Percentiles rank a stretch among this genome's conserved stretches.
Evolutionary conservation across 2,329 filamentous ascomycete species (phyloP).

Genomic region (Pseudonectria buxi): DNA sequence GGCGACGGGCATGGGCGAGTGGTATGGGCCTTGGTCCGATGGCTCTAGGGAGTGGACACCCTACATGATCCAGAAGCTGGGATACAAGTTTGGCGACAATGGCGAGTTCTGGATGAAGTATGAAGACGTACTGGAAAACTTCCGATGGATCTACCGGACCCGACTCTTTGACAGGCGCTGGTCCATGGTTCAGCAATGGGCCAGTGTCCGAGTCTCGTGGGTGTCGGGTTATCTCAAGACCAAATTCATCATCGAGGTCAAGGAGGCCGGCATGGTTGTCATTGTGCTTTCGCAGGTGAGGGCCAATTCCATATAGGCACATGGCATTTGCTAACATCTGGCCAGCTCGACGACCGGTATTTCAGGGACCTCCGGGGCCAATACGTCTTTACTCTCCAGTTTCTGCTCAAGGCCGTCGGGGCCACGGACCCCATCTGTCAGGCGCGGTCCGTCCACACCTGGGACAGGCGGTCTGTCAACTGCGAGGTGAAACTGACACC

Average conservation of each 20-base stretch:
- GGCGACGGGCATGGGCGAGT: slow-evolving; percentile 44
- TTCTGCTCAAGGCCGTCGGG: slow-evolving; percentile 29
- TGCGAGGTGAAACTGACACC: slow-evolving; percentile 66
- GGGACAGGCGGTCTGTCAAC: slow-evolving; percentile 57
- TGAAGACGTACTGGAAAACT: slow-evolving; percentile 38
- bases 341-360: slow-evolving; percentile 38
- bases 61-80: slow-evolving; percentile 61
- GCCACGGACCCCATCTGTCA: slow-evolving; percentile 14
- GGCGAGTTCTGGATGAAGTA: slow-evolving; percentile 47
- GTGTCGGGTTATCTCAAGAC: slow-evolving; percentile 38
- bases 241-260: slow-evolving; percentile 37
- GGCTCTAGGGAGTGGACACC: slow-evolving; percentile 69
- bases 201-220: slow-evolving; percentile 37
- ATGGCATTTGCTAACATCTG: slow-evolving; percentile 3
- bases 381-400: slow-evolving; percentile 37
- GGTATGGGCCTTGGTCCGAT: slow-evolving; percentile 68
- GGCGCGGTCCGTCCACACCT: slow-evolving; percentile 17
- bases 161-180: slow-evolving; percentile 40
- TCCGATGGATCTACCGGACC: slow-evolving; percentile 38
- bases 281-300: slow-evolving; percentile 35
- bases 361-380: slow-evolving; percentile 39
- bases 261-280: slow-evolving; percentile 34
- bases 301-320: no score
- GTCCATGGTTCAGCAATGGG: slow-evolving; percentile 40
- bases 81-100: slow-evolving; percentile 62